These are phyloP conservation scores for Colletotrichum paranaense DNA, from an alignment of 2,329 filamentous ascomycete species.

Conservation along the genomic window DNA sequence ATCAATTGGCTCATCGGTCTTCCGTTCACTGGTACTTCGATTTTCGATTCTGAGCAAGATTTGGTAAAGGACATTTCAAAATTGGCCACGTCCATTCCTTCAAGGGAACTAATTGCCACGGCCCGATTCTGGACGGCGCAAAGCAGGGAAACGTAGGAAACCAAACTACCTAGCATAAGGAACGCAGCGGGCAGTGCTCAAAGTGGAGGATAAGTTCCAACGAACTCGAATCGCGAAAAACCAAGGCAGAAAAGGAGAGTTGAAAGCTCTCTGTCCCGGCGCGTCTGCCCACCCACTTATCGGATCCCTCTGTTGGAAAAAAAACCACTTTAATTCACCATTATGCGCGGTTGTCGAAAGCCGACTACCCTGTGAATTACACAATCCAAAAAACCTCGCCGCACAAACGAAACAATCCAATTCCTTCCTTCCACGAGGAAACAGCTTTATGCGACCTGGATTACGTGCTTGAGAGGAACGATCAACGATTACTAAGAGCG, in stretches of 20 bases:
- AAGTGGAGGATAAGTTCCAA: neutral
- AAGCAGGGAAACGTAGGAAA: neutral
- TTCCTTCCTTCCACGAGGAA: neutral
- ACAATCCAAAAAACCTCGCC: neutral
- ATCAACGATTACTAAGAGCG: neutral
- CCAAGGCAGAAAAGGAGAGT: neutral
- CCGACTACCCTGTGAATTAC: neutral
- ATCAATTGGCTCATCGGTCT: neutral
- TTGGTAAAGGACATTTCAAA: too few relatives aligned
- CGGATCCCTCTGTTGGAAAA: neutral
- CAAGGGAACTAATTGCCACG: too few relatives aligned
- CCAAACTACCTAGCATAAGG: neutral
- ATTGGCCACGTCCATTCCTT: too few relatives aligned
- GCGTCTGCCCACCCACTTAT: neutral
- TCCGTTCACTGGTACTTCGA: too few relatives aligned
- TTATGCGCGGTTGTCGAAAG: neutral
- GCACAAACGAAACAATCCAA: conserved; percentile 28
- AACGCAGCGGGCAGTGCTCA: neutral
- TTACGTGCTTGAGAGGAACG: too few relatives aligned
- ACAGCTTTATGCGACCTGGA: neutral
- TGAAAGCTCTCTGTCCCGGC: neutral
- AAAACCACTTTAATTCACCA: neutral
- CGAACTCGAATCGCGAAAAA: neutral
- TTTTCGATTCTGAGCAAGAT: too few relatives aligned
- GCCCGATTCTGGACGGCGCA: too few relatives aligned